These are phyloP conservation scores for Pseudogymnoascus sp. DNA, from an alignment of 2,329 filamentous ascomycete genomes.

Conservation along the genomic window DNA sequence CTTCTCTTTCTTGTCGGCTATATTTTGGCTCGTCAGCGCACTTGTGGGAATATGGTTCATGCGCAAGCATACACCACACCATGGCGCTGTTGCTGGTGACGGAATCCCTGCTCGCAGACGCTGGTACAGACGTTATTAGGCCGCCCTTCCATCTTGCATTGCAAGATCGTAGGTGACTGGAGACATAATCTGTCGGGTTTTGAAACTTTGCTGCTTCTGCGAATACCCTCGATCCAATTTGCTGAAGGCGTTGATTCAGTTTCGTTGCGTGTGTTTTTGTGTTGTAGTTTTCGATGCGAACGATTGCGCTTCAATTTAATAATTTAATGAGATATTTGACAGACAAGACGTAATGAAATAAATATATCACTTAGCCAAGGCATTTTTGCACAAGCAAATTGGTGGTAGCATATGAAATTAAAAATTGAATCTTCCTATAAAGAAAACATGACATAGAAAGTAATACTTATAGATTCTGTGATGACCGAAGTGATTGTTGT, in stretches of 20 bases:
- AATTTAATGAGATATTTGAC: neutral
- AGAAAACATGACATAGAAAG: neutral
- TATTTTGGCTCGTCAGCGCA: slow-evolving; percentile 14
- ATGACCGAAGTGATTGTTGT: neutral
- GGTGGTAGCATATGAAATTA: neutral
- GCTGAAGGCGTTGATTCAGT: neutral
- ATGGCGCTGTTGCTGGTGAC: slow-evolving; percentile 8
- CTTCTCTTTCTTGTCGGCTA: slow-evolving; percentile 13
- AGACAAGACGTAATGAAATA: neutral
- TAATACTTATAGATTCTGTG: neutral
- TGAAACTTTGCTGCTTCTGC: neutral
- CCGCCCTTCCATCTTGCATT: neutral
- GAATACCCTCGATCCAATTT: neutral
- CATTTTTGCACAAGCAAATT: neutral
- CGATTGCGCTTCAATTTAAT: neutral
- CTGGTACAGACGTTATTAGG: slow-evolving; percentile 10
- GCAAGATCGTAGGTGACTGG: neutral
- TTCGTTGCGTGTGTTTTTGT: neutral
- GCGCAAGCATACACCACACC: neutral
- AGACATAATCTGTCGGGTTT: neutral
- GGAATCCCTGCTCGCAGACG: slow-evolving; percentile 4
- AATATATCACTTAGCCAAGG: neutral
- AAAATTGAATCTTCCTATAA: neutral
- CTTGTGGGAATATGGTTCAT: slow-evolving; percentile 11
- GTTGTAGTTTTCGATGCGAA: neutral